A percentile compares a stretch with the other conserved stretches of the same genome.
Evolutionary conservation across 495 filamentous ascomycete species (phyloP).

Genomic region (Jackrogersella multiformis): DNA sequence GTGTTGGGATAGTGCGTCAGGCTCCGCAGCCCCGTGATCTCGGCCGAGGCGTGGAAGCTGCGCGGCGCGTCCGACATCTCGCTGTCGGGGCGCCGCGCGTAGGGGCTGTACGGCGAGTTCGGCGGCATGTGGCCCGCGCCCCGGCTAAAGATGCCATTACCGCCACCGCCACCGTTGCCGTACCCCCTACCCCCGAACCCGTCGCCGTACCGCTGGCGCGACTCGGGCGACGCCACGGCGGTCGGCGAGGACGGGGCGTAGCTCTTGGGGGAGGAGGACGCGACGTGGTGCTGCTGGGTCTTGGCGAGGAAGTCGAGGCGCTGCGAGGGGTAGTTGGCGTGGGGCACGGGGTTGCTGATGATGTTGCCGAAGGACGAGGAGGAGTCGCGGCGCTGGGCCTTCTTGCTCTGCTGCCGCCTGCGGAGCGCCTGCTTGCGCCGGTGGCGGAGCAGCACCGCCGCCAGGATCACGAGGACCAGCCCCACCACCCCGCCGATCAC

Average conservation of each 20-base stretch:
- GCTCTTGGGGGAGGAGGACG: constrained; percentile 4
- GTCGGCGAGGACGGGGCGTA: constrained; percentile 28
- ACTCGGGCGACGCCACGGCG: constrained; percentile 22
- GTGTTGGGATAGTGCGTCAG: constrained; percentile 30
- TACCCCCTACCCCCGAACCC: neutral
- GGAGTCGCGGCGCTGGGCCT: constrained; percentile 45
- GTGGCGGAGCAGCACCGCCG: constrained; percentile 29
- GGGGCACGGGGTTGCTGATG: constrained; percentile 55
- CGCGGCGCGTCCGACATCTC: constrained; percentile 36
- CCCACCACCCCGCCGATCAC: constrained; percentile 45
- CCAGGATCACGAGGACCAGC: constrained; percentile 32
- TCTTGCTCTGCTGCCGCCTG: constrained; percentile 31
- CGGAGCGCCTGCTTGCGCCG: constrained; percentile 42
- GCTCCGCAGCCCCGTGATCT: constrained; percentile 39
- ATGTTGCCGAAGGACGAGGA: constrained; percentile 58
- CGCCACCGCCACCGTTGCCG: neutral
- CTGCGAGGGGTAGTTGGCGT: constrained; percentile 44
- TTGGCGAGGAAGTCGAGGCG: constrained; percentile 52
- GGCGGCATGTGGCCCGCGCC: constrained; percentile 45
- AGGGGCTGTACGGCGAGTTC: constrained; percentile 36
- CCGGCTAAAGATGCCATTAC: too few species aligned
- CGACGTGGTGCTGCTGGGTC: too few species aligned
- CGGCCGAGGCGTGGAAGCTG: constrained; percentile 42
- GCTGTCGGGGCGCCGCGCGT: constrained; percentile 34
- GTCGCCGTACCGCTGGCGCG: neutral